These are phyloP conservation scores for Penicillium salamii DNA, from an alignment of 495 filamentous ascomycete genomes.

Conservation along the genomic window DNA sequence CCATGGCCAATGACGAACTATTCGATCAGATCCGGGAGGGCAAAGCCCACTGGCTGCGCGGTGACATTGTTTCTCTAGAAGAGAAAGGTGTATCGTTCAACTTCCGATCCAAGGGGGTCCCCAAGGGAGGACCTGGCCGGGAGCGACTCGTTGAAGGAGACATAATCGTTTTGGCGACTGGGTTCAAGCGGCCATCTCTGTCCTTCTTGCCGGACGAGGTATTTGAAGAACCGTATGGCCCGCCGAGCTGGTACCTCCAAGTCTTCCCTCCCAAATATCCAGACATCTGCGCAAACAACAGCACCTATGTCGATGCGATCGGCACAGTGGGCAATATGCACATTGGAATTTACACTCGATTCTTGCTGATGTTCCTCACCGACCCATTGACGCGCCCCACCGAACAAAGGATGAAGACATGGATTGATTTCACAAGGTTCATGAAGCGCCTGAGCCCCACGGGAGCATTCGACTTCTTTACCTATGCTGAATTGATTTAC, in stretches of 20 bases:
- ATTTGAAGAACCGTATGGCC: constrained; percentile 67
- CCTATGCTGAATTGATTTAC: constrained; percentile 77
- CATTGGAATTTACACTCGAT: constrained; percentile 83
- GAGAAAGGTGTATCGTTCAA: constrained; percentile 68
- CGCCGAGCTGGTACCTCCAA: constrained; percentile 86
- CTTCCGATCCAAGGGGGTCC: constrained; percentile 66
- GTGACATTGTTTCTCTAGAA: constrained; percentile 68
- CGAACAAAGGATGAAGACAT: constrained; percentile 72
- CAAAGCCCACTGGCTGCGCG: constrained; percentile 75
- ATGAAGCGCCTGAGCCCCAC: constrained; percentile 68
- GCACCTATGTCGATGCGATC: constrained; percentile 78
- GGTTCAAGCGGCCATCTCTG: constrained; percentile 70
- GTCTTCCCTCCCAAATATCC: constrained; percentile 66
- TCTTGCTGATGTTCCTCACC: constrained; percentile 80
- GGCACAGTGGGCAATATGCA: constrained; percentile 81
- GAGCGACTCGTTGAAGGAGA: constrained; percentile 64
- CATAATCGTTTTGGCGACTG: constrained; percentile 81
- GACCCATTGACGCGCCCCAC: constrained; percentile 72
- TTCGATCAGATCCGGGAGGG: constrained; percentile 74
- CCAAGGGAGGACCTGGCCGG: constrained; percentile 66
- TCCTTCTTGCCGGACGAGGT: constrained; percentile 68
- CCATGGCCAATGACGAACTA: constrained; percentile 82
- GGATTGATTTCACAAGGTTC: constrained; percentile 81
- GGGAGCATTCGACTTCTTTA: constrained; percentile 82
- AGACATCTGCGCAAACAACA: constrained; percentile 75